phyloP scores from a whole-genome alignment of 805 yeast genomes.

The Candida peoriensis region DNA sequence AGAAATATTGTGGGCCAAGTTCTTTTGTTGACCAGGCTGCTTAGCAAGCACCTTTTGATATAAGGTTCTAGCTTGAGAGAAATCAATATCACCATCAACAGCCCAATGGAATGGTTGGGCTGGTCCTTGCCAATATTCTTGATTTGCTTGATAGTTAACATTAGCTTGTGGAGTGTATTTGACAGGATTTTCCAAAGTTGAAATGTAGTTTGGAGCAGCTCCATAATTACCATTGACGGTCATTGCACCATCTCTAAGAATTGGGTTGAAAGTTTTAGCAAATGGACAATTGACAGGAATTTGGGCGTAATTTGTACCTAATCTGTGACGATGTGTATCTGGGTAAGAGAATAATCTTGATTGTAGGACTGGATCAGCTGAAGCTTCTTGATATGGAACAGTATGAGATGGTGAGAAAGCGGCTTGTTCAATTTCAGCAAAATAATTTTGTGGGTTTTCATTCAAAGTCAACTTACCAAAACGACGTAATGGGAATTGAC shows the following conservation, averaged over 20 bases:
- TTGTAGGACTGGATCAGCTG: conserved; percentile 82
- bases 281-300: conserved; percentile 89
- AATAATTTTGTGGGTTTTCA: conserved; percentile 81
- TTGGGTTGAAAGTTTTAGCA: conserved; percentile 57
- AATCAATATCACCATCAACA: conserved; percentile 63
- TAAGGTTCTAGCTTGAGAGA: conserved; percentile 67
- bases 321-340: conserved; percentile 81
- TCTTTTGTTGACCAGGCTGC: conserved; percentile 77
- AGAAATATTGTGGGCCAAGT: conserved; percentile 80
- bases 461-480: conserved; percentile 77
- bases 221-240: conserved; percentile 67
- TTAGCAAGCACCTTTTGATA: conserved; percentile 65
- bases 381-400: conserved; percentile 79
- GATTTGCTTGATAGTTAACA: conserved; percentile 47
- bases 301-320: conserved; percentile 70
- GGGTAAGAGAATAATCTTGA: conserved; percentile 78
- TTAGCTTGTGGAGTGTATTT: conserved; percentile 23
- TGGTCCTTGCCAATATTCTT: conserved; percentile 78
- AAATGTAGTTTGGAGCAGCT: conserved; percentile 67
- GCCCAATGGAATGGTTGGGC: conserved; percentile 88
- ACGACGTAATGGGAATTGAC: conserved; percentile 78
- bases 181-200: conserved; percentile 37
- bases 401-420: conserved; percentile 84
- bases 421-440: conserved; percentile 83
- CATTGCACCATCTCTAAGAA: conserved; percentile 82